Conservation (phyloP, 1,284 basidiomycete species). For the Trichosporon coremiiforme region DNA sequence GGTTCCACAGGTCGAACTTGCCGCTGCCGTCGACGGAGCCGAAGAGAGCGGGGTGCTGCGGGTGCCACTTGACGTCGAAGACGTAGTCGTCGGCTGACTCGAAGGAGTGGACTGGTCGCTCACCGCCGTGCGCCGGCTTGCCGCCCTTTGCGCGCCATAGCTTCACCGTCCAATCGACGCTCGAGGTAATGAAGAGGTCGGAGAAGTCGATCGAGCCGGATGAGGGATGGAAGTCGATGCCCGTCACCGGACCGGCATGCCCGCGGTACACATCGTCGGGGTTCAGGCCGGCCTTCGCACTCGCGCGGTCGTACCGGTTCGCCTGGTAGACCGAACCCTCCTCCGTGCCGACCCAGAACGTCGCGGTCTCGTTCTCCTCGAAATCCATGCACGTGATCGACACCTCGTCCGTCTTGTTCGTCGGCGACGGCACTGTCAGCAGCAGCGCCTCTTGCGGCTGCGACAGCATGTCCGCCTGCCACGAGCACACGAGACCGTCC, state of each 20-base stretch:
- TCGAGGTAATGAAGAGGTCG: slow-evolving; percentile 87
- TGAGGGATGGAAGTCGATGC: slow-evolving; percentile 90
- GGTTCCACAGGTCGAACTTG: slow-evolving; percentile 93
- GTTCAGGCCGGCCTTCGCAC: slow-evolving; percentile 91
- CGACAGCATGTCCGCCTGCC: slow-evolving; percentile 97
- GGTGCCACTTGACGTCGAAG: slow-evolving; percentile 99
- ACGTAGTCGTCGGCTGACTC: slow-evolving; percentile 98
- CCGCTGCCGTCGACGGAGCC: slow-evolving; percentile 92
- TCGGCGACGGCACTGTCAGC: slow-evolving; percentile 70
- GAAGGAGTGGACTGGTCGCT: slow-evolving; percentile 81
- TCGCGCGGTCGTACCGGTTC: slow-evolving; percentile 92
- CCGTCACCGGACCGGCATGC: slow-evolving; percentile 90
- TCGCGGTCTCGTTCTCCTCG: slow-evolving; percentile 90
- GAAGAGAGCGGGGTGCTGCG: slow-evolving; percentile 89
- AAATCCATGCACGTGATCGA: slow-evolving; percentile 90
- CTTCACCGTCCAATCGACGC: slow-evolving; percentile 95
- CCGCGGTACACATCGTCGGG: slow-evolving; percentile 87
- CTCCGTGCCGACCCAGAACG: slow-evolving; percentile 95
- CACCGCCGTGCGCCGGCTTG: slow-evolving; percentile 40
- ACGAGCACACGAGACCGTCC: slow-evolving; percentile 94
- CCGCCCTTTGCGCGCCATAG: slow-evolving; percentile 74
- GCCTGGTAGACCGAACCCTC: slow-evolving; percentile 96
- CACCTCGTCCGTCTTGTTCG: slow-evolving; percentile 94
- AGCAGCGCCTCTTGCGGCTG: slow-evolving; percentile 96
- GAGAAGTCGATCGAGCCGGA: slow-evolving; percentile 89